A percentile compares a stretch with the other conserved stretches of the same genome.
These are phyloP conservation scores for Blastobotrys illinoisensis DNA, from an alignment of 1,139 yeast species.

Conservation along the genomic window DNA sequence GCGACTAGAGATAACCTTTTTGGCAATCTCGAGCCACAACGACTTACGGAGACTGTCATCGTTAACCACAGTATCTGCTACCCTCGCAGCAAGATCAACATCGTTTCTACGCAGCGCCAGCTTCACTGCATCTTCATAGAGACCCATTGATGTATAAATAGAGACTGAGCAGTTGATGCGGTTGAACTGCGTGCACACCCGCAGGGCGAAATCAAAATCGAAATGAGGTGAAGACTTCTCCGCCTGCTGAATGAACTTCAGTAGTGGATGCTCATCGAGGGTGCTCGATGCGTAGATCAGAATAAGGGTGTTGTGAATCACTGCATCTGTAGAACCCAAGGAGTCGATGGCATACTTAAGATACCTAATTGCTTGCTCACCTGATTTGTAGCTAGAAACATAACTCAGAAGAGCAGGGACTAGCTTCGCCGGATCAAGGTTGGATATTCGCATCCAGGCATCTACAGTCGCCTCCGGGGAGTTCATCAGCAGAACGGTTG, in stretches of 20 bases:
- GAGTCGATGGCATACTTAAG: constrained; percentile 55
- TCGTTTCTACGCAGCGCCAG: constrained; percentile 62
- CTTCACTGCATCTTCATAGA: constrained; percentile 75
- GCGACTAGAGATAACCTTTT: constrained; percentile 44
- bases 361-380: constrained; percentile 63
- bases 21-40: constrained; percentile 69
- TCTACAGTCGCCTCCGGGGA: constrained; percentile 67
- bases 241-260: constrained; percentile 43
- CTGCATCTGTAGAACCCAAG: constrained; percentile 43
- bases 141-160: constrained; percentile 59
- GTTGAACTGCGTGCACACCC: constrained; percentile 61
- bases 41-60: constrained; percentile 52
- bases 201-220: constrained; percentile 68
- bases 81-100: constrained; percentile 53
- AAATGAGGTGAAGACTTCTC: constrained; percentile 22
- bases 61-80: constrained; percentile 50
- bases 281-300: constrained; percentile 63
- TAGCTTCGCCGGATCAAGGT: constrained; percentile 53
- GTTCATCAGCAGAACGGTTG: constrained; percentile 64
- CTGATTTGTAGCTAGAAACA: constrained; percentile 40
- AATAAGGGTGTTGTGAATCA: constrained; percentile 67
- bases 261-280: constrained; percentile 38
- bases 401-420: constrained; percentile 73
- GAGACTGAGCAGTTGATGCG: constrained; percentile 63
- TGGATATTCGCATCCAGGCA: constrained; percentile 62